Evolutionary conservation across 768 basidiomycete genomes (phyloP).

Genomic region (Mycena epipterygia): DNA sequence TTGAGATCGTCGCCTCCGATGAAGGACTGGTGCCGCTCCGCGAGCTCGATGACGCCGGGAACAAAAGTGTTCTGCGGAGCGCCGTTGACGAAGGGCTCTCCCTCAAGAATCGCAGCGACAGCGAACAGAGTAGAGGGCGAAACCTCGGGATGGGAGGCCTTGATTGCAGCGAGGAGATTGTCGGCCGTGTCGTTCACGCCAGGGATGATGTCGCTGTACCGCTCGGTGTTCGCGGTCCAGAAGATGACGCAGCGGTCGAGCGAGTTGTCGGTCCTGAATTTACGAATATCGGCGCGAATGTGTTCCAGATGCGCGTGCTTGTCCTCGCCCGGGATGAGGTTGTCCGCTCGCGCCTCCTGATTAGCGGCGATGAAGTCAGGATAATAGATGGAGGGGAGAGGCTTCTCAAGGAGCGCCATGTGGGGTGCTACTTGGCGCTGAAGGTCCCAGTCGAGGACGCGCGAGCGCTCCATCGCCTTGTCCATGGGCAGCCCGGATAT

Average conservation of each 20-base stretch:
- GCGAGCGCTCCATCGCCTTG: slow-evolving; percentile 93
- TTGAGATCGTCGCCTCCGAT: slow-evolving; percentile 99
- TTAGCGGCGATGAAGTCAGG: slow-evolving; percentile 98
- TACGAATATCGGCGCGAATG: slow-evolving; percentile 91
- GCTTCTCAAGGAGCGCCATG: slow-evolving; percentile 84
- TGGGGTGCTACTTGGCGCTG: slow-evolving; percentile 93
- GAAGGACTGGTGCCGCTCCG: slow-evolving; percentile 90
- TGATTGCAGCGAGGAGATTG: slow-evolving; percentile 86
- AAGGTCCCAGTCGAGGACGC: slow-evolving; percentile 96
- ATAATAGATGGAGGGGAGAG: slow-evolving; percentile 96
- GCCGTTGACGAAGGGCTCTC: slow-evolving; percentile 96
- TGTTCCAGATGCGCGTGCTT: slow-evolving; percentile 94
- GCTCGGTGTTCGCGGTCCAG: slow-evolving; percentile 99
- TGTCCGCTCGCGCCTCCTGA: slow-evolving; percentile 96
- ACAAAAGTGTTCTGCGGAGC: slow-evolving; percentile 99
- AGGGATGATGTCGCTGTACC: slow-evolving; percentile 93
- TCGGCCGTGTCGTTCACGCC: slow-evolving; percentile 97
- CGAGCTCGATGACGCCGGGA: slow-evolving; percentile 92
- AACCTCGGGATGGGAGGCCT: slow-evolving; percentile 90
- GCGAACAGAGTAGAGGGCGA: slow-evolving; percentile 97
- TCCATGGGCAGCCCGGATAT: slow-evolving; percentile 90
- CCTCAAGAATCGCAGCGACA: slow-evolving; percentile 95
- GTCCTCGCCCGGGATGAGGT: slow-evolving; percentile 85
- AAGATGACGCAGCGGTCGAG: slow-evolving; percentile 94
- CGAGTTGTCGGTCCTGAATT: slow-evolving; percentile 85